phyloP scores from a whole-genome alignment of 768 basidiomycete species.

The Tylopilus intermedius region DNA sequence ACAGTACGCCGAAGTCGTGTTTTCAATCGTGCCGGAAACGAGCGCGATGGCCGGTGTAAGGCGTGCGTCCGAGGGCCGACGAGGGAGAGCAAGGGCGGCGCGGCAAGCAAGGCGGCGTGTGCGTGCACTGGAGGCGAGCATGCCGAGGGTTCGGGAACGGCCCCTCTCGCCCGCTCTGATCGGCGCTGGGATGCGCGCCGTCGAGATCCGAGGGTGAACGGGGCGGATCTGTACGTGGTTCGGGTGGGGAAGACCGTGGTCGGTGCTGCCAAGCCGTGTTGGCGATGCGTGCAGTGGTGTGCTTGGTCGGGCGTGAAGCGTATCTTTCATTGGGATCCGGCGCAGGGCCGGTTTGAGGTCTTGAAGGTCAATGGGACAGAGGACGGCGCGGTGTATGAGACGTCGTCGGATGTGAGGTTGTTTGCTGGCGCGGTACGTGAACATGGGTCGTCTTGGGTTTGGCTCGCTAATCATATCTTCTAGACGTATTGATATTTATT shows the following conservation, averaged over 20 bases:
- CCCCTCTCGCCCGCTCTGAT: neutral
- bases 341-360: neutral
- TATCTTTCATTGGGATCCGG: conserved; percentile 3
- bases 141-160: neutral
- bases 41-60: neutral
- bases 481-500: neutral
- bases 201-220: neutral
- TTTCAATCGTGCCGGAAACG: neutral
- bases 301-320: conserved; percentile 4
- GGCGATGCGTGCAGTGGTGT: conserved; percentile 4
- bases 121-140: neutral
- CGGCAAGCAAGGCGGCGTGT: neutral
- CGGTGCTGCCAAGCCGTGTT: conserved; percentile 1
- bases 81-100: neutral
- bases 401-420: conserved; percentile 3
- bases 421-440: neutral
- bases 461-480: neutral
- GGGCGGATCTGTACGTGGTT: conserved; percentile 1
- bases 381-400: neutral
- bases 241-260: neutral
- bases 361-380: conserved; percentile 1
- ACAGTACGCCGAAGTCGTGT: neutral
- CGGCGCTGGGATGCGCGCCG: conserved; percentile 1
- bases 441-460: neutral
- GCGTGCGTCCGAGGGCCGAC: neutral